Conservation (phyloP, 1,284 basidiomycete genomes). For the Cryptococcus sp. region DNA sequence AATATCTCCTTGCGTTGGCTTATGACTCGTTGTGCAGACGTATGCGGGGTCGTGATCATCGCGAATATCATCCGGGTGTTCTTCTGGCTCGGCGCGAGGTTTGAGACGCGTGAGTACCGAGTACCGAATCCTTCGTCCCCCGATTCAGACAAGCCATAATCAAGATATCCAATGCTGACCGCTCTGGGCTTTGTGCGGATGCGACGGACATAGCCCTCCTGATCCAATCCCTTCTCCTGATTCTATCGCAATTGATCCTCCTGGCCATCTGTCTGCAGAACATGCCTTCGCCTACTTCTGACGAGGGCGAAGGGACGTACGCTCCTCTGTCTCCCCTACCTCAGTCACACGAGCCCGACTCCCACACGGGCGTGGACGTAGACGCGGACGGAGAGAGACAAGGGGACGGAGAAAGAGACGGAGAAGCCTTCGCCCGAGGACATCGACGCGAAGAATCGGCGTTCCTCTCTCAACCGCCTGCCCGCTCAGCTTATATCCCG, state of each 20-base stretch:
- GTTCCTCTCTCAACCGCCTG: slow-evolving; percentile 10
- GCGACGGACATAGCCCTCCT: slow-evolving; percentile 47
- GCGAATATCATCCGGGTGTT: slow-evolving; percentile 54
- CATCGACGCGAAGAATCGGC: slow-evolving; percentile 15
- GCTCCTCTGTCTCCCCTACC: slow-evolving; percentile 33
- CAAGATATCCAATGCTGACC: not conserved
- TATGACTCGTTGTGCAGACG: slow-evolving; percentile 27
- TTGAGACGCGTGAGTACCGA: slow-evolving; percentile 51
- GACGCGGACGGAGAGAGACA: not conserved
- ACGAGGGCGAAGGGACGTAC: slow-evolving; percentile 12
- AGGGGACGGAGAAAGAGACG: no score
- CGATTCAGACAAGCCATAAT: not conserved
- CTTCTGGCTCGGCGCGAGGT: slow-evolving; percentile 58
- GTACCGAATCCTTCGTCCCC: not conserved
- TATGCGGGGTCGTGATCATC: slow-evolving; percentile 50
- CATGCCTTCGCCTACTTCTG: slow-evolving; percentile 22
- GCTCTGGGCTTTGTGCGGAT: not conserved
- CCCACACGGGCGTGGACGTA: not conserved
- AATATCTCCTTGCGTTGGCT: not conserved
- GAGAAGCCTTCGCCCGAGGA: no score
- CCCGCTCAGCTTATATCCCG: not conserved
- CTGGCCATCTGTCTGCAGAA: slow-evolving; percentile 58
- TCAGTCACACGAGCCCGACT: slow-evolving; percentile 3
- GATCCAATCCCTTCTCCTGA: slow-evolving; percentile 55
- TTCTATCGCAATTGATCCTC: slow-evolving; percentile 55